Conservation (phyloP, 345 rosid species). For the Theobroma cacao region DNA sequence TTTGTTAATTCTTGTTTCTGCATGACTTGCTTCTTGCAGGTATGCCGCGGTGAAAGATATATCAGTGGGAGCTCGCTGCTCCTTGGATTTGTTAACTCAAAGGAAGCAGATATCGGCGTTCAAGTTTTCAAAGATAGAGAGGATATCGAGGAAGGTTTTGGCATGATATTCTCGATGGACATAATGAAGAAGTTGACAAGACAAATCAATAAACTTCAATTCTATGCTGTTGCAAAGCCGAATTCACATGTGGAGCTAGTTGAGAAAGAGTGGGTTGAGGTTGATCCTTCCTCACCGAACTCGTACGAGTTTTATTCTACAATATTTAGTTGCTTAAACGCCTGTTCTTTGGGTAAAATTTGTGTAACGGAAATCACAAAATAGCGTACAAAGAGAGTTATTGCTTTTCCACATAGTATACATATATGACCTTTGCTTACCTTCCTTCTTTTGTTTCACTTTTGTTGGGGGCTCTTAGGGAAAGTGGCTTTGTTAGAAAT, state of each 20-base stretch:
- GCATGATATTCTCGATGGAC: constrained; percentile 48
- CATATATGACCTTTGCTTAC: neutral
- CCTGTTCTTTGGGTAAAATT: constrained; percentile 47
- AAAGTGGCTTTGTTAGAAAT: no score
- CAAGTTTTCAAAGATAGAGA: constrained; percentile 29
- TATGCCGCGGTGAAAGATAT: constrained; percentile 29
- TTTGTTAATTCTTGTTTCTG: neutral
- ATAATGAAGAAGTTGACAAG: constrained; percentile 41
- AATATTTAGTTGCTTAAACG: constrained; percentile 45
- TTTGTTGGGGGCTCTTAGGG: no score
- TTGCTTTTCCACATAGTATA: neutral
- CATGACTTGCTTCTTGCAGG: constrained; percentile 34
- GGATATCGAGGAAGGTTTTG: constrained; percentile 28
- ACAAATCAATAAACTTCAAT: constrained; percentile 40
- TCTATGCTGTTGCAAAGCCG: constrained; percentile 34
- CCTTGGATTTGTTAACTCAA: constrained; percentile 44
- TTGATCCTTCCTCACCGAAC: constrained; percentile 55
- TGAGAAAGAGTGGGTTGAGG: constrained; percentile 64
- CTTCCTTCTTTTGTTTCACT: no score
- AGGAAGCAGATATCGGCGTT: constrained; percentile 56
- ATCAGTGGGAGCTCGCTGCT: constrained; percentile 35
- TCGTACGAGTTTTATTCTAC: constrained; percentile 57
- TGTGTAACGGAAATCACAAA: constrained; percentile 56
- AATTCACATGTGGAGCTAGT: constrained; percentile 52
- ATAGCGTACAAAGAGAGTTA: constrained; percentile 2